Conservation (phyloP, 2,329 filamentous ascomycete genomes). For the Fusarium oligoseptatum region DNA sequence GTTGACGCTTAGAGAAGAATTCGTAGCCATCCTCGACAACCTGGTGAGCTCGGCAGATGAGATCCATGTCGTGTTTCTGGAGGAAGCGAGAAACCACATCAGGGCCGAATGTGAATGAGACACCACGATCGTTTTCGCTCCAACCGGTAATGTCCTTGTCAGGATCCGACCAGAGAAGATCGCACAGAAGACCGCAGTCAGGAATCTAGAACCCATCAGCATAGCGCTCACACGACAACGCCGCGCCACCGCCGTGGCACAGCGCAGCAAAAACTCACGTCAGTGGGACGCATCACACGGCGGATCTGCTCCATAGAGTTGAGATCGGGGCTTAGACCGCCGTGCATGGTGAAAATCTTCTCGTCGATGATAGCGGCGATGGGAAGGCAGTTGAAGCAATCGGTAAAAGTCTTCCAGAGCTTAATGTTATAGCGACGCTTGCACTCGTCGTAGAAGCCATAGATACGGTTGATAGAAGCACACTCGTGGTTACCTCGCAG, state of each 20-base stretch:
- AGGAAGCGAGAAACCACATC: conserved; percentile 98
- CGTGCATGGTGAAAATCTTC: conserved; percentile 99
- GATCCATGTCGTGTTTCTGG: conserved; percentile 99
- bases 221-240: conserved; percentile 11
- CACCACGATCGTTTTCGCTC: conserved; percentile 98
- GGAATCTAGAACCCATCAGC: conserved; percentile 77
- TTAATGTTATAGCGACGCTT: conserved; percentile 99
- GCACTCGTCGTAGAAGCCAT: conserved; percentile 99
- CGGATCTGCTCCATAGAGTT: conserved; percentile 99
- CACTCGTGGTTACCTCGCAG: conserved; percentile 99
- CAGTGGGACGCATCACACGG: conserved; percentile 97
- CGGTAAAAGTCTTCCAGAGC: conserved; percentile 99
- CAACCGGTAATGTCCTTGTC: conserved; percentile 99
- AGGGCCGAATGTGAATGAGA: conserved; percentile 98
- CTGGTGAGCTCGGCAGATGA: conserved; percentile 98
- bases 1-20: conserved; percentile 98
- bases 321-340: conserved; percentile 93
- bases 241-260: conserved; percentile 33
- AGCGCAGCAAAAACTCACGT: conserved; percentile 74
- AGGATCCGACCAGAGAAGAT: conserved; percentile 97
- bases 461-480: conserved; percentile 98
- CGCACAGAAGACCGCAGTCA: conserved; percentile 96
- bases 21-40: conserved; percentile 99
- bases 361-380: conserved; percentile 99
- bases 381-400: conserved; percentile 99